A percentile compares a stretch with the other conserved stretches of the same genome.
phyloP scores from a whole-genome alignment of 169 alveolate species.

The Besnoitia besnoiti region DNA sequence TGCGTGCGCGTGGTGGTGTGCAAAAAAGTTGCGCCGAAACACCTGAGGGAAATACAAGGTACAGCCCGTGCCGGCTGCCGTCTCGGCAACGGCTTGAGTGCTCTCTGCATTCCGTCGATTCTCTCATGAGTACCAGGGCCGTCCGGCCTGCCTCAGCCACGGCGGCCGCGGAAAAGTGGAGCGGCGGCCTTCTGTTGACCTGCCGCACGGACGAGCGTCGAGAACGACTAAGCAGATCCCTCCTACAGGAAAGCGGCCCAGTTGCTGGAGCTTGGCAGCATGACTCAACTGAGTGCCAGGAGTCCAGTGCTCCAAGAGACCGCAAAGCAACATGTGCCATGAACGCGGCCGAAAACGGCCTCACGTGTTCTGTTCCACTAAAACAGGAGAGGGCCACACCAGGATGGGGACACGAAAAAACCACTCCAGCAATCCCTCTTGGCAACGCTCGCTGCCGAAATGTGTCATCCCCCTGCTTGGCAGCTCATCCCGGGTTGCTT shows the following conservation, averaged over 20 bases:
- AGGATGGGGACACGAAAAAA: not conserved
- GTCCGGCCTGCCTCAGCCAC: not conserved
- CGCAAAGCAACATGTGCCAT: not conserved
- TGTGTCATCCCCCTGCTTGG: not conserved
- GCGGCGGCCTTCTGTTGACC: not conserved
- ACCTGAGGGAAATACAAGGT: too few species aligned
- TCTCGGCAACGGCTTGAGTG: too few species aligned
- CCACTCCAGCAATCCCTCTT: not conserved
- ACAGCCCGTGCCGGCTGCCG: too few species aligned
- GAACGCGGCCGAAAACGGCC: not conserved
- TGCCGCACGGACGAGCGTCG: not conserved
- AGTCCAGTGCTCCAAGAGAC: not conserved
- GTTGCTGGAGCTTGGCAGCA: not conserved
- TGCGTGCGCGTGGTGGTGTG: slow-evolving; percentile 33
- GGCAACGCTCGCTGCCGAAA: not conserved
- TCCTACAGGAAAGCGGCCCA: not conserved
- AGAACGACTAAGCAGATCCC: not conserved
- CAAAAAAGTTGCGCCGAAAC: not conserved
- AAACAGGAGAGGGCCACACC: not conserved
- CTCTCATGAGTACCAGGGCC: too few species aligned
- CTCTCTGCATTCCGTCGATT: too few species aligned
- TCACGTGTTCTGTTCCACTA: not conserved
- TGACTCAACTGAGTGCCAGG: not conserved
- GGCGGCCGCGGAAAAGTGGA: not conserved
- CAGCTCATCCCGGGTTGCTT: not conserved